phyloP scores from a whole-genome alignment of 768 basidiomycete species.

The Mrakia hoshinonis region DNA sequence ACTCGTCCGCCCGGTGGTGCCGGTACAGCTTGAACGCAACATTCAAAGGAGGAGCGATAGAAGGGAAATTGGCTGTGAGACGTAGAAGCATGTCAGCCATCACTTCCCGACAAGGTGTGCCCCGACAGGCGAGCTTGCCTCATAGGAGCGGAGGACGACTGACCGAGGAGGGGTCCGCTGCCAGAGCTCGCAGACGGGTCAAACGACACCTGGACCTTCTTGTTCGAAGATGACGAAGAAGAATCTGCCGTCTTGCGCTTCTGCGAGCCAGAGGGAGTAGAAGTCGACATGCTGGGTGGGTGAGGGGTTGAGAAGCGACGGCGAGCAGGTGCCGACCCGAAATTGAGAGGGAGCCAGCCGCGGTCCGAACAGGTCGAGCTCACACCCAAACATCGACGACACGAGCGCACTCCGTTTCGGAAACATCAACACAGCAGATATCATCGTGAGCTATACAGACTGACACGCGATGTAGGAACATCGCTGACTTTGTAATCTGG shows the following conservation, averaged over 20 bases:
- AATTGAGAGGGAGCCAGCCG: neutral
- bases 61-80: conserved; percentile 55
- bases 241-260: conserved; percentile 1
- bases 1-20: conserved; percentile 13
- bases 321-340: neutral
- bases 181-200: conserved; percentile 39
- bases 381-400: neutral
- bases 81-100: neutral
- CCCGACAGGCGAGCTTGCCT: neutral
- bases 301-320: neutral
- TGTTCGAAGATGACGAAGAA: neutral
- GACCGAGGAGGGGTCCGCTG: conserved; percentile 53
- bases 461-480: too few species aligned
- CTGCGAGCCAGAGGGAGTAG: neutral
- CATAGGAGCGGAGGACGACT: conserved; percentile 30
- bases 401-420: too few species aligned
- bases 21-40: conserved; percentile 59
- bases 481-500: too few species aligned
- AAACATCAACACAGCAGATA: too few species aligned
- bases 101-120: neutral
- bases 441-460: neutral
- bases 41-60: conserved; percentile 50
- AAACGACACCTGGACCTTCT: conserved; percentile 17
- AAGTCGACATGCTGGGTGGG: neutral
- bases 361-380: neutral